Evolutionary conservation across 495 filamentous ascomycete species (phyloP).

Genomic region (Massariosphaeria phaeospora): DNA sequence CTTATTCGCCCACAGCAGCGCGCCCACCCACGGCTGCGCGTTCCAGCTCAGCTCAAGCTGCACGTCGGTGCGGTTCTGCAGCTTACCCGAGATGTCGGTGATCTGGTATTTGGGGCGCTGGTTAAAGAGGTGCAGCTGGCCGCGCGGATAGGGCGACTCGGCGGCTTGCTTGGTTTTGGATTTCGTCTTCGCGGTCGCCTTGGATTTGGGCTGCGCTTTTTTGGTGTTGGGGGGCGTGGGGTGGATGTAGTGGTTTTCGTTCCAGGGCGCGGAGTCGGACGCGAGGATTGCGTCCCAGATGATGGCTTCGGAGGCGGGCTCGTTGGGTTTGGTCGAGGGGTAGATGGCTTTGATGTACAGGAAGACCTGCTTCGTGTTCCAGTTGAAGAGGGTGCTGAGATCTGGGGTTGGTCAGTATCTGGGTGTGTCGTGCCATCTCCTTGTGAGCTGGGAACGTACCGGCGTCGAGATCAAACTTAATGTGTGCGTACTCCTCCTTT

Average conservation of each 20-base stretch:
- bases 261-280: slow-evolving; percentile 52
- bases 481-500: slow-evolving; percentile 88
- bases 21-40: slow-evolving; percentile 94
- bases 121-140: slow-evolving; percentile 67
- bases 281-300: slow-evolving; percentile 96
- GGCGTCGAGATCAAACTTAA: slow-evolving; percentile 85
- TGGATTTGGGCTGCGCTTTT: slow-evolving; percentile 7
- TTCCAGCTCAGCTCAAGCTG: slow-evolving; percentile 82
- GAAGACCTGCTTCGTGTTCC: slow-evolving; percentile 99
- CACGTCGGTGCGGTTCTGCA: slow-evolving; percentile 67
- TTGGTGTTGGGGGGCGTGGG: slow-evolving; percentile 39
- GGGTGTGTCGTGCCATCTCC: background rate
- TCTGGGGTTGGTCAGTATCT: slow-evolving; percentile 46
- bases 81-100: slow-evolving; percentile 71
- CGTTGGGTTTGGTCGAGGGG: slow-evolving; percentile 52
- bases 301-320: slow-evolving; percentile 61
- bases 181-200: slow-evolving; percentile 9
- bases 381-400: slow-evolving; percentile 87
- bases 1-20: slow-evolving; percentile 70
- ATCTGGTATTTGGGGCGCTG: slow-evolving; percentile 91
- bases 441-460: slow-evolving; percentile 41
- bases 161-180: slow-evolving; percentile 6
- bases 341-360: slow-evolving; percentile 88
- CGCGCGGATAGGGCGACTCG: slow-evolving; percentile 40
- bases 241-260: slow-evolving; percentile 48